Evolutionary conservation across 108 stramenopile genomes (phyloP).

Genomic region (Fragilaria radians): DNA sequence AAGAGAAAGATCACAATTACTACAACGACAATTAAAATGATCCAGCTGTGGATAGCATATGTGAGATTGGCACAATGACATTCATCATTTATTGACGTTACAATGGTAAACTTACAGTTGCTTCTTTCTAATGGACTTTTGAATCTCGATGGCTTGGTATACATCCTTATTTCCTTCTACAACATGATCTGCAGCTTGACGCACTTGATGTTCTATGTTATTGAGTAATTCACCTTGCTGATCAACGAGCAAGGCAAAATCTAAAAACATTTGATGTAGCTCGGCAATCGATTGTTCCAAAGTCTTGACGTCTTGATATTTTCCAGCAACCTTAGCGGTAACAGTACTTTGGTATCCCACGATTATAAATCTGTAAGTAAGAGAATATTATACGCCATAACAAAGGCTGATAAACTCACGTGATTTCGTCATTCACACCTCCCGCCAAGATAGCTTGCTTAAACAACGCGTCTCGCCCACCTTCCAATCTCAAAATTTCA

Average conservation of each 20-base stretch:
- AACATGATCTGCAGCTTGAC: constrained; percentile 89
- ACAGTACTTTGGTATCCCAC: constrained; percentile 35
- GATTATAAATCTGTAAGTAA: too few relatives aligned
- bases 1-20: constrained; percentile 22
- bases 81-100: neutral
- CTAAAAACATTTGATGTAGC: constrained; percentile 99
- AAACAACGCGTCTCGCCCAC: constrained; percentile 79
- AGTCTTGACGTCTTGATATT: constrained; percentile 98
- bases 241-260: constrained; percentile 98
- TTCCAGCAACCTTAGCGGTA: constrained; percentile 89
- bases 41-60: constrained; percentile 5
- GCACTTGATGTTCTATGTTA: constrained; percentile 97
- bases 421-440: constrained; percentile 87
- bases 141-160: constrained; percentile 85
- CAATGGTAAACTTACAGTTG: constrained; percentile 54
- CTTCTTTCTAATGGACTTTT: constrained; percentile 90
- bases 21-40: constrained; percentile 12
- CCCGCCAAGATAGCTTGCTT: constrained; percentile 80
- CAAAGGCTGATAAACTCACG: constrained; percentile 26
- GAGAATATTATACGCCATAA: neutral
- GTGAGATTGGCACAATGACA: neutral
- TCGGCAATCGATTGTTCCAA: constrained; percentile 93
- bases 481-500: constrained; percentile 89
- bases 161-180: constrained; percentile 92
- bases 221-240: constrained; percentile 98